These are phyloP conservation scores for Williopsis jadinii DNA, from an alignment of 1,139 yeast species.

Conservation along the genomic window DNA sequence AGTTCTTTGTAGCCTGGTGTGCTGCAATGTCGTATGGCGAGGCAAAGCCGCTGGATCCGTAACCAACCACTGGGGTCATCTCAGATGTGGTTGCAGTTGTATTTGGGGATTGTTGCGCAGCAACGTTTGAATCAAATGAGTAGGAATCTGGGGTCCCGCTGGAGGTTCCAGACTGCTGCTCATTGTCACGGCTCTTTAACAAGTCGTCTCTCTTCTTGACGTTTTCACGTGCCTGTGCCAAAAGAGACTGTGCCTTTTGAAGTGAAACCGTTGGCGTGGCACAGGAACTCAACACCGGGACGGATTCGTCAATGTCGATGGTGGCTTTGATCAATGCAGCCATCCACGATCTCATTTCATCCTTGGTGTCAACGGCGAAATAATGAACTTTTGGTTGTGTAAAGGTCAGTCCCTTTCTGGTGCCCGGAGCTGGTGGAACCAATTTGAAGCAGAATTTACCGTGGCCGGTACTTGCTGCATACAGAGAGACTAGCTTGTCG, in stretches of 20 bases:
- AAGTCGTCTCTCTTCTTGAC: constrained; percentile 55
- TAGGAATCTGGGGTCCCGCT: constrained; percentile 20
- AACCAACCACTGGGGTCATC: constrained; percentile 14
- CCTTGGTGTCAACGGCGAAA: constrained; percentile 88
- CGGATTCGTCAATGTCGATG: constrained; percentile 87
- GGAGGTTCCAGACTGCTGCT: constrained; percentile 1
- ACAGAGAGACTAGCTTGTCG: constrained; percentile 74
- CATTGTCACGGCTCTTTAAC: constrained; percentile 3
- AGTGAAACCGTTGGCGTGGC: constrained; percentile 90
- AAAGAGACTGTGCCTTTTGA: constrained; percentile 76
- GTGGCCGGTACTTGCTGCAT: constrained; percentile 89
- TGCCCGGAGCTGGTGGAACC: constrained; percentile 97
- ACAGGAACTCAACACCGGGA: constrained; percentile 92
- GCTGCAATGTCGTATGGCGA: constrained; percentile 57
- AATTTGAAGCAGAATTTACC: constrained; percentile 90
- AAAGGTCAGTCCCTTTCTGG: constrained; percentile 88
- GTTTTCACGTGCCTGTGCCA: constrained; percentile 75
- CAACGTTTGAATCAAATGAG: constrained; percentile 20
- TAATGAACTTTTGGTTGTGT: constrained; percentile 95
- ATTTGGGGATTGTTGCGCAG: constrained; percentile 20
- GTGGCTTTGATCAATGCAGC: constrained; percentile 93
- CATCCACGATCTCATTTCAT: constrained; percentile 94
- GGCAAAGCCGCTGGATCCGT: constrained; percentile 38
- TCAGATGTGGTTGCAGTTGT: constrained; percentile 20
- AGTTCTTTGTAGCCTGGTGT: constrained; percentile 31